Base-by-base conservation (phyloP, 768 basidiomycete genomes). In the Pulveroboletus sp. region DNA sequence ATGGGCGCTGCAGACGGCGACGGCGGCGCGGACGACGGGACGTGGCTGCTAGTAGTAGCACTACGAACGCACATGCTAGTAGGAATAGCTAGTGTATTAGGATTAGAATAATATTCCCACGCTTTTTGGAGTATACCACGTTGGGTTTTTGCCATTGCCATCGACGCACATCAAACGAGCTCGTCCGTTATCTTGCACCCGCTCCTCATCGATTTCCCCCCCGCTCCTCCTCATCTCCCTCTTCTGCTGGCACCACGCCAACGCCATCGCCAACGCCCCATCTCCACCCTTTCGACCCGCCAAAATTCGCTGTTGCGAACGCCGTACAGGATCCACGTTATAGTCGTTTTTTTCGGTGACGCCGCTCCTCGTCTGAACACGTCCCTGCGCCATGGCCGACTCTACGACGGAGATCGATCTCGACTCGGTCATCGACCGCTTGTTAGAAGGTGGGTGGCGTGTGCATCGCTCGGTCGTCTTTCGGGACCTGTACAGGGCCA, bases 371-470 rank as follows among this genome's bases (percentile, higher is more conserved):
- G 37, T 36, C 34, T 38, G 53, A 43, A 31, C 51, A 50, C 57
- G 50, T 40, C 56, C 21, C 36, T 34, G 27, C 67, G 62, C 39
- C 47, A 90, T 90, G 88, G 83, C 87, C 65, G 88, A 91, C 63
- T 75, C 84, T 59, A 74, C 81, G 52, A 87, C 87, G 66, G 95
- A 97, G 70, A 95, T 99, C 73, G 95, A 99, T 81, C 82, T 98
- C 54, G 95, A 99, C 79, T 94, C 93, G 71, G 93, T 99, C 77
- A 98, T 99, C 66, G 95, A 97, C 84, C 82, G 94, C 53, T 79
- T 98, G 55, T 78, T 97, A 56, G 95, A 98, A 86, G 95, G 95
- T 95, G 77, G 72, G 87, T 67, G 66, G 67, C 63, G 57, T 58
- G 52, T 49, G 55, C 54, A 42, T 65, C 43, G 37, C 53, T 65